Evolutionary conservation across 164 flowering plant genomes (phyloP), one percentile per base, ranked within the genome.

Genomic region (Dillenia turbinata): DNA sequence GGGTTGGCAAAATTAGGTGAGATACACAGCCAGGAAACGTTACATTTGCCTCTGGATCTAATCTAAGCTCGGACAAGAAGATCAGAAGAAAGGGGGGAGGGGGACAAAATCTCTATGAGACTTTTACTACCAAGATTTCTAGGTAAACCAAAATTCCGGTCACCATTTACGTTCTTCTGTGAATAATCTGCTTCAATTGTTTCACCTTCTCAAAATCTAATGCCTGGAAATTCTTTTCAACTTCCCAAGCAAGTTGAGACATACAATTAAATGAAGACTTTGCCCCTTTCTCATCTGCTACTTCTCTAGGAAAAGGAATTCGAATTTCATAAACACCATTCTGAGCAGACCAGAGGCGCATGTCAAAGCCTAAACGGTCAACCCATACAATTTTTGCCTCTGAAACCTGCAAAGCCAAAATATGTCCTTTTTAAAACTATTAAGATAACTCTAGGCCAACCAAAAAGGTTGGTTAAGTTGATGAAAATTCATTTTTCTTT

Each of bases 211-310:
- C 69, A 73, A 90, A 88, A 51, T 85, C 85, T 8, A 81, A 82
- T 9, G 40, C 66, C 54, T 74, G 70, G 63, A 72, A 84, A 67
- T 80, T 81, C 77, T 80, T 90, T 70, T 90, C 98, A 45, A 88
- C 89, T 69, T 93, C 97, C 98, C 97, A 93, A 8, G 97, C 97
- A 61, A 82, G 82, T 76, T 93, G 97, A 54, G 98, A 87, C 96
- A 90, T 85, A 40, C 93, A 75, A 65, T 90, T 93, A 63, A 93
- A 84, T 15, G 97, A 78, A 52, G 97, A 93, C 70, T 87, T 93
- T 47, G 79, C 94, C 59, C 85, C 85, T 75, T 85, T 90, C 79
- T 83, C 92, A 59, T 90, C 90, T 1, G 82, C 63, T 44, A 92
- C 97, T 80, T 93, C 96, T 69, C 85, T 71, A 16, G 96, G 94